phyloP scores from a whole-genome alignment of 306 rosid genomes.

The Pterocarpus santalinus region DNA sequence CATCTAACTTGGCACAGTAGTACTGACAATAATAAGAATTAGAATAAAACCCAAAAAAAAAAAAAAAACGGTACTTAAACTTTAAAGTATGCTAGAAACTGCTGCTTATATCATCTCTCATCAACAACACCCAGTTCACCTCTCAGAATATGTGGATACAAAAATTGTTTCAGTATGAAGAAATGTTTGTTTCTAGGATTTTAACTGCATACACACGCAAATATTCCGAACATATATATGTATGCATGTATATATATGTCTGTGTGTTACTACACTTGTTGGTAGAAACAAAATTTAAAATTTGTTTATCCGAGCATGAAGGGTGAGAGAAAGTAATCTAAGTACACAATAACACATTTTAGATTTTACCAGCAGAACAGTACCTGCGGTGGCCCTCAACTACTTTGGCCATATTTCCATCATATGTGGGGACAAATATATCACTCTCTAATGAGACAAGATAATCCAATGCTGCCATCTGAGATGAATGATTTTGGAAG shows the following conservation, averaged over 20 bases:
- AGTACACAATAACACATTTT: neutral
- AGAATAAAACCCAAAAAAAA: too few species aligned
- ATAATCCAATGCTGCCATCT: constrained; percentile 98
- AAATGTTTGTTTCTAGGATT: neutral
- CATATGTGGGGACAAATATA: constrained; percentile 96
- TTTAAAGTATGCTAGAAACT: constrained; percentile 15
- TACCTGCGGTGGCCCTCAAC: constrained; percentile 99
- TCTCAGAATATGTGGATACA: constrained; percentile 7
- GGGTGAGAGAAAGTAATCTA: neutral
- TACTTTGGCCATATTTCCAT: constrained; percentile 99
- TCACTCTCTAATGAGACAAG: constrained; percentile 96
- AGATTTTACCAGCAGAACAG: constrained; percentile 17
- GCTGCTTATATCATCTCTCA: neutral
- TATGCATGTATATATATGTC: too few species aligned
- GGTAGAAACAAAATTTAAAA: constrained; percentile 12
- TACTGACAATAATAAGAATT: neutral
- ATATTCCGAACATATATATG: too few species aligned
- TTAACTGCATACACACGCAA: neutral
- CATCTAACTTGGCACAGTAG: constrained; percentile 30
- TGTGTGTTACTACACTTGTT: neutral
- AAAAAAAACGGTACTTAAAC: neutral
- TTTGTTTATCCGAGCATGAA: neutral
- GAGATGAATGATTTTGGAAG: constrained; percentile 97
- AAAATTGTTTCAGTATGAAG: constrained; percentile 23
- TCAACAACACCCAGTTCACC: neutral